Base-by-base conservation (phyloP, 2,329 filamentous ascomycete genomes). In the Colletotrichum orbiculare region DNA sequence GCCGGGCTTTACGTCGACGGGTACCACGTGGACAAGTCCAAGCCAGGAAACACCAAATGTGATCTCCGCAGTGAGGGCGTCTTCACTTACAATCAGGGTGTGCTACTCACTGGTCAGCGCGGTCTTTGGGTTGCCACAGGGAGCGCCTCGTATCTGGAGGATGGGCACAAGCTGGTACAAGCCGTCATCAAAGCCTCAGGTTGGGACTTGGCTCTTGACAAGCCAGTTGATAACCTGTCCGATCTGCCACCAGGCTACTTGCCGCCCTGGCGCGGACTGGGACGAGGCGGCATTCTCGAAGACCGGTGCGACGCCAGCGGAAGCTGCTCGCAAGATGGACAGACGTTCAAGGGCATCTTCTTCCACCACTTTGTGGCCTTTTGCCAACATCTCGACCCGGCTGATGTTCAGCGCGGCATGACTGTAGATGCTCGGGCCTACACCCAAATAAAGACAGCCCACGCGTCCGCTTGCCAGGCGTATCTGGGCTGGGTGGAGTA, bases 21-120 rank as follows among this genome's bases (percentile, higher is more conserved):
- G 10, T 98, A 93, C 74, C 95, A 98, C 76, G 91, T 98, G 72
- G 79, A 81, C 34, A 85, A 87, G 61, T 78, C 80, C 7, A 84
- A 84, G 64, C 84, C 83, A 34, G 87, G 89, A 54, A 93, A 91
- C 60, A 89, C 87, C 0, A 83, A 87, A 68, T 97, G 95, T 75
- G 92, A 97, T 73, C 76, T 87, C 54, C 87, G 94, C 53, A 92
- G 97, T 76, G 88, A 94, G 70, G 95, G 94, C 89, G 91, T 97
- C 8, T 97, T 94, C 77, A 96, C 94, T 0, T 97, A 98, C 80
- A 98, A 98, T 78, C 95, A 98, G 77, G 95, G 94, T 25, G 93
- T 97, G 4, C 73, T 98, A 1, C 85, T 97, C 25, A 94, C 92
- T 5, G 94, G 93, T 11, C 87, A 93, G 60, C 87, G 92, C 39